Base-by-base conservation (phyloP, 2,329 filamentous ascomycete genomes). In the Colletotrichum sp. region DNA sequence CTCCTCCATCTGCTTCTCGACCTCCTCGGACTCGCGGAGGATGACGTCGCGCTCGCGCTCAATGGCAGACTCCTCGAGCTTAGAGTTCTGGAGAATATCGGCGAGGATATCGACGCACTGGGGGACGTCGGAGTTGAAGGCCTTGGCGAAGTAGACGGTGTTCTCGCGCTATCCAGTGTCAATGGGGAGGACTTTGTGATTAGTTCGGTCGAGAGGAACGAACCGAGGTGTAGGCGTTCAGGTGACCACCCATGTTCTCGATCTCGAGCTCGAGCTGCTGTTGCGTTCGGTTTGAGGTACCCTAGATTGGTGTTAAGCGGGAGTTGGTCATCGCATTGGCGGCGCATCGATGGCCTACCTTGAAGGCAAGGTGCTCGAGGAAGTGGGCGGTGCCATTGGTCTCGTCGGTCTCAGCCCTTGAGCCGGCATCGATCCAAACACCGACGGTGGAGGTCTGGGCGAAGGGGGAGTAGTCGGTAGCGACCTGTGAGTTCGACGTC, bases 301-400 rank as follows among this genome's bases (percentile, higher is more conserved):
- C 97, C 96, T 96, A 71, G 19, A 55, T 34, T 25, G 39, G 22
- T 39, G 30, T 49, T 77, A 66, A 77, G 66, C 63, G 29, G 22
- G 25, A 19, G 19, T 61, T 19, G 19, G 29, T 49, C 49, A 70
- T 74, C 52, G 63, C 19, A 30, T 74, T 55, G 63, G 39, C 55
- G 59, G 73, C 63, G 63, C 55, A 32, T 78, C 49, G 66, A 55
- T 36, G 32, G 67, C 30, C 81, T 91, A 98, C 96, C 95, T 99
- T 99, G 93, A 99, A 99, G 83, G 98, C 98, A 87, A 99, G 92
- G 90, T 99, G 97, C 92, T 99, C 97, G 83, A 99, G 93, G 92
- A 99, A 99, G 90, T 99, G 97, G 84, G 97, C 97, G 83, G 97
- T 99, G 88, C 97, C 97, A 90, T 99, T 99, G 85, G 95, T 99